A percentile compares a stretch with the other conserved stretches of the same genome.
Evolutionary conservation across 2,329 filamentous ascomycete species (phyloP).

Genomic region (Rachicladosporium sp.): DNA sequence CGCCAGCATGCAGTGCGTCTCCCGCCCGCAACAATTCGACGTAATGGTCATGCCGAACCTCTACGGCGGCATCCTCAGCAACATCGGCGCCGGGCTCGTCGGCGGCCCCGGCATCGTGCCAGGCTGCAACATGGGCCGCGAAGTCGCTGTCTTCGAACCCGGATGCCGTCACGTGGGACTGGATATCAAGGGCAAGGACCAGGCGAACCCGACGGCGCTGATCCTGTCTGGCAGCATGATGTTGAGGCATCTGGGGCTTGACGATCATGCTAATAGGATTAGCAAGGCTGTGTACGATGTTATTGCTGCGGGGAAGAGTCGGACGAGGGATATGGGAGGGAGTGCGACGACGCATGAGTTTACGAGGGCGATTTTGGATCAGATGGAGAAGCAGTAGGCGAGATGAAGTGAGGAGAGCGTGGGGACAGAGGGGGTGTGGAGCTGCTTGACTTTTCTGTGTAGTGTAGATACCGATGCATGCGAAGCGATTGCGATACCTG

Average conservation of each 20-base stretch:
- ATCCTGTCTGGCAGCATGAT: conserved; percentile 95
- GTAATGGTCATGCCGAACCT: conserved; percentile 99
- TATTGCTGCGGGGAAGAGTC: conserved; percentile 72
- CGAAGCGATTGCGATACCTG: too few relatives aligned
- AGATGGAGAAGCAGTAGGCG: conserved; percentile 56
- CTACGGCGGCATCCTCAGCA: conserved; percentile 97
- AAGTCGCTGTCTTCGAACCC: conserved; percentile 96
- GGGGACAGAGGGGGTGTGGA: too few relatives aligned
- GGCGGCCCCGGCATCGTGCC: conserved; percentile 94
- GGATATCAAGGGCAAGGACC: conserved; percentile 98
- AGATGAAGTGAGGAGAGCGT: too few relatives aligned
- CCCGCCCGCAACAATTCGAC: conserved; percentile 92
- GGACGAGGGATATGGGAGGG: conserved; percentile 95
- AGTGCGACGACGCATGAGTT: conserved; percentile 83
- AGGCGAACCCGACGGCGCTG: conserved; percentile 95
- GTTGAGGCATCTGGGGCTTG: conserved; percentile 87
- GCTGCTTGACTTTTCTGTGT: too few relatives aligned
- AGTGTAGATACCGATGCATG: too few relatives aligned
- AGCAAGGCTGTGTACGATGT: conserved; percentile 73
- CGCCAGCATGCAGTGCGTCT: conserved; percentile 98
- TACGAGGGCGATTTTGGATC: conserved; percentile 82
- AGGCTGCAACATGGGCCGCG: conserved; percentile 98
- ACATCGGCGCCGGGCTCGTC: conserved; percentile 94
- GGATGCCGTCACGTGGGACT: conserved; percentile 98
- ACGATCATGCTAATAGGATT: conserved; percentile 97